Base-by-base conservation (phyloP, 352 stramenopile species). In the Phytopythium ostracodes region DNA sequence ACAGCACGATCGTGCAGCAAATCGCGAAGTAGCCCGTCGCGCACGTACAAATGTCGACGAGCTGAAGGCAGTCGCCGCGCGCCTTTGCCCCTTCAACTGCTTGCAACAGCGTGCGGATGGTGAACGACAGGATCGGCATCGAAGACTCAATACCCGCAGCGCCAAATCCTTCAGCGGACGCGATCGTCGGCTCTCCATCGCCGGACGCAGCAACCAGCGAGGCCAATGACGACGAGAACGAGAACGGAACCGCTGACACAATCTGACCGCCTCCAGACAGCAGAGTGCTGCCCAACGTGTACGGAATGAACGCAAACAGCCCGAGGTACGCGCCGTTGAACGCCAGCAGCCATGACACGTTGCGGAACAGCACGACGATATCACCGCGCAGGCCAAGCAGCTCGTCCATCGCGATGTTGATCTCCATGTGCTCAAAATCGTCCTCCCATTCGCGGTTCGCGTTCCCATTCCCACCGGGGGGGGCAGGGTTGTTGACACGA, bases 291-390 rank as follows among this genome's bases (percentile, higher is more conserved):
- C 97, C 97, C 10, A 99, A 73, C 7, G 88, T 96, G 65, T 96
- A 98, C 47, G 97, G 97, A 27, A 98, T 91, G 68, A 99, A 99
- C 7, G 91, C 91, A 59, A 99, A 99, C 56, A 99, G 75, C 9
- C 94, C 96, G 3, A 99, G 76, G 70, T 99, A 99, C 1, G 96
- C 91, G 17, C 95, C 97, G 68, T 99, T 98, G 76, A 99, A 99
- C 14, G 96, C 93, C 36, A 99, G 62, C 4, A 99, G 75, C 96
- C 96, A 99, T 53, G 97, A 92, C 6, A 99, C 83, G 65, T 99
- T 99, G 25, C 96, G 89, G 62, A 99, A 88, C 8, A 99, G 71
- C 29, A 97, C 88, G 52, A 94, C 73, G 43, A 98, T 72, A 33
- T 98, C 96, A 4, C 97, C 97, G 46, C 96, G 91, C 24, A 99